phyloP scores from a whole-genome alignment of 306 rosid species.

The Canavalia gladiata region DNA sequence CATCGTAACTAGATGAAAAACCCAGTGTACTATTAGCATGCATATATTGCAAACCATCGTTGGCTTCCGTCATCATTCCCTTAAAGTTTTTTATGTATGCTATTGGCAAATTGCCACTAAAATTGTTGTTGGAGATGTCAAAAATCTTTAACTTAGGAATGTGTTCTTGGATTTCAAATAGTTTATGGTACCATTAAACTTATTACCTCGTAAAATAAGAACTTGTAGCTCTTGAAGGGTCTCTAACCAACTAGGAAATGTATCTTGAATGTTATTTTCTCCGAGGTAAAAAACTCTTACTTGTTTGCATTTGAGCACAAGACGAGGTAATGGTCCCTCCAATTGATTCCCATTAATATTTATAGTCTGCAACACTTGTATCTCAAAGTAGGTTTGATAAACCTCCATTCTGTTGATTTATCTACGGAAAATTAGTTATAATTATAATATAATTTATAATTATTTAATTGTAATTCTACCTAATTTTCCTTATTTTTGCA shows the following conservation, averaged over 20 bases:
- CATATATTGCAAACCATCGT: conserved; percentile 7
- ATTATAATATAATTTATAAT: no score
- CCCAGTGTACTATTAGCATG: no score
- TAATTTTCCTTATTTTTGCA: no score
- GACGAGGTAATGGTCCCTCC: conserved; percentile 45
- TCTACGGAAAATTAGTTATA: no score
- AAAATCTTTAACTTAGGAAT: conserved; percentile 45
- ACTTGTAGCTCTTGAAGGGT: conserved; percentile 39
- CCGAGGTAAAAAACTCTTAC: conserved; percentile 53
- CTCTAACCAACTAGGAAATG: conserved; percentile 48
- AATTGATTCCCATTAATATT: conserved; percentile 43
- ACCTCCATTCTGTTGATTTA: no score
- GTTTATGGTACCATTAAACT: conserved; percentile 41
- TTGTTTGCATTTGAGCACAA: conserved; percentile 16
- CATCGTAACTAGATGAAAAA: neutral
- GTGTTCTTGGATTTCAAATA: neutral
- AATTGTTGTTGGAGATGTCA: conserved; percentile 48
- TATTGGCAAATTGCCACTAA: conserved; percentile 41
- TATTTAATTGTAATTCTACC: no score
- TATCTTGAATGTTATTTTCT: conserved; percentile 31
- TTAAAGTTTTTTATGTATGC: conserved; percentile 26
- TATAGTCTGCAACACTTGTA: neutral
- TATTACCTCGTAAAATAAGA: conserved; percentile 52
- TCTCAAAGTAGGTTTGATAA: neutral
- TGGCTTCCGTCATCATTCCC: conserved; percentile 37